Conservation (phyloP, 192 early-diverging fungal genomes). For the Obelidium mucronatum region DNA sequence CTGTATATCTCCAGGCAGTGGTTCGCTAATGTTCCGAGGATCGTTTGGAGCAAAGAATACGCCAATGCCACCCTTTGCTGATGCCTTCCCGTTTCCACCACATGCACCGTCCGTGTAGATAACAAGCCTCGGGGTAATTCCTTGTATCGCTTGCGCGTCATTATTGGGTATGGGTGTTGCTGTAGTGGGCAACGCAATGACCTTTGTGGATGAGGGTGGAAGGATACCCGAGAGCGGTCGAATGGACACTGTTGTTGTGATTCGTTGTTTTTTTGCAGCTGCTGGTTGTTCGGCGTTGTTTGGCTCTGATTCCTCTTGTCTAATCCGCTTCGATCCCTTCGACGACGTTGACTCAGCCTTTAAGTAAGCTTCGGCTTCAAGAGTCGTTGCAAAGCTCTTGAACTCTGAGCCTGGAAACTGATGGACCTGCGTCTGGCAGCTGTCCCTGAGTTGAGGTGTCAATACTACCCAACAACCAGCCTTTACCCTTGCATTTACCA, state of each 20-base stretch:
- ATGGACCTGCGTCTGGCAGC: neutral
- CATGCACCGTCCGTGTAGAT: conserved; percentile 88
- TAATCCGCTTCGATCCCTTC: neutral
- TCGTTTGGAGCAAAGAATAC: conserved; percentile 82
- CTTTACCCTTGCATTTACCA: neutral
- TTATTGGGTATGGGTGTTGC: neutral
- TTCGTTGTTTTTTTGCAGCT: neutral
- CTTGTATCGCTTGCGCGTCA: neutral
- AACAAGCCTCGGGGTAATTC: neutral
- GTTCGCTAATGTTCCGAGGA: conserved; percentile 56
- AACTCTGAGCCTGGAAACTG: conserved; percentile 7
- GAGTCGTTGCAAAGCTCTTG: conserved; percentile 8
- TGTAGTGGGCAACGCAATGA: neutral
- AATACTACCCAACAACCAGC: neutral
- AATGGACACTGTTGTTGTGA: neutral
- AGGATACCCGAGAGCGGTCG: neutral
- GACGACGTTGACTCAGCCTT: neutral
- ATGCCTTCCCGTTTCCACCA: conserved; percentile 69
- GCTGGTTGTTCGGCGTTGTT: neutral
- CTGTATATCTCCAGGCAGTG: conserved; percentile 44
- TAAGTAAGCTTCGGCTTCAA: conserved; percentile 3
- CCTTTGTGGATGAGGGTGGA: neutral
- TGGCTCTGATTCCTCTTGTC: neutral
- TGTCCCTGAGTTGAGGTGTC: neutral
- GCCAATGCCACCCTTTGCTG: conserved; percentile 81